A percentile compares a stretch with the other conserved stretches of the same genome.
Evolutionary conservation across 2,329 filamentous ascomycete species (phyloP).

Genomic region (Cordyceps tenuipes): DNA sequence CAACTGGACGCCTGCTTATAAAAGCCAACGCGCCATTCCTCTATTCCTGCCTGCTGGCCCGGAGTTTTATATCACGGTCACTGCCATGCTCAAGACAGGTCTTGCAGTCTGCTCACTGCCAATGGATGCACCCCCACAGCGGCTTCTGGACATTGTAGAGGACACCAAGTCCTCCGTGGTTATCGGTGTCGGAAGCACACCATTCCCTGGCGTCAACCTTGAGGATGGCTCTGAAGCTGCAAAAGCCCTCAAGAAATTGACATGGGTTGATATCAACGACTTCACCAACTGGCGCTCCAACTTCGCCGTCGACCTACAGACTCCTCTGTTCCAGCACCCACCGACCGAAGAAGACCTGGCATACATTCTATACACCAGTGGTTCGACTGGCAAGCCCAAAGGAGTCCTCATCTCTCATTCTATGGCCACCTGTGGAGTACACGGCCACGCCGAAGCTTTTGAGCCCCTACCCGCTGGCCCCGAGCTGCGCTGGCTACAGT

Average conservation of each 20-base stretch:
- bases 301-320: constrained; percentile 5
- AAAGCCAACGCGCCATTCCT: constrained; percentile 10
- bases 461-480: constrained; percentile 8
- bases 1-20: constrained; percentile 5
- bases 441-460: constrained; percentile 7
- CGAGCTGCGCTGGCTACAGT: constrained; percentile 9
- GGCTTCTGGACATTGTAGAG: constrained; percentile 7
- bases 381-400: constrained; percentile 41
- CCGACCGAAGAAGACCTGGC: constrained; percentile 22
- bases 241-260: constrained; percentile 5
- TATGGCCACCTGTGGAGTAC: constrained; percentile 9
- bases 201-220: constrained; percentile 20
- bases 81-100: constrained; percentile 15
- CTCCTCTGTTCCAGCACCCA: background rate
- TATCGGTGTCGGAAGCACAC: constrained; percentile 16
- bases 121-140: constrained; percentile 8
- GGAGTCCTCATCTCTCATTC: constrained; percentile 72
- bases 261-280: constrained; percentile 6
- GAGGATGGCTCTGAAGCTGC: constrained; percentile 5
- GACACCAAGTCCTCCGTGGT: constrained; percentile 8
- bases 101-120: constrained; percentile 8
- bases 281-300: constrained; percentile 10
- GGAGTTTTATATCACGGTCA: constrained; percentile 12
- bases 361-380: constrained; percentile 37
- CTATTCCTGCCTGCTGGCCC: constrained; percentile 10